Conservation (phyloP, 148 eudicot species). For the Rhododendron molle region DNA sequence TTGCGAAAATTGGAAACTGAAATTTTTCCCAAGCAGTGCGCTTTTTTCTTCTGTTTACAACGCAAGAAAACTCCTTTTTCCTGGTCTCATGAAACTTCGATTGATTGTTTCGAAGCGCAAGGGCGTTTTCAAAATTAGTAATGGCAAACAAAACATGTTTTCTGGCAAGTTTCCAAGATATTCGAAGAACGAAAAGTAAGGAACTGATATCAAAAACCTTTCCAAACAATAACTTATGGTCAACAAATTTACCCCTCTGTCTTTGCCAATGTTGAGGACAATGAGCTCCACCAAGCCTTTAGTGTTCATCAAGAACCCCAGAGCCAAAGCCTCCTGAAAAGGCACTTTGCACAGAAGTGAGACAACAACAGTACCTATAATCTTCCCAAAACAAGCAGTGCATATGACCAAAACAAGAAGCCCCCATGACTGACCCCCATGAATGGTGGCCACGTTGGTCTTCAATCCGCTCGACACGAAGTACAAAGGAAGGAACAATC, state of each 20-base stretch:
- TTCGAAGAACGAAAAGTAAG: background rate
- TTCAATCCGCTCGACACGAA: constrained; percentile 83
- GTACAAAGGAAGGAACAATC: constrained; percentile 75
- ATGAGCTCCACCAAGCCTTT: constrained; percentile 83
- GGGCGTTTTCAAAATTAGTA: too few relatives aligned
- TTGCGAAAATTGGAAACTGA: background rate
- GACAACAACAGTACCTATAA: constrained; percentile 54
- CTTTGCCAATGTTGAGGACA: constrained; percentile 77
- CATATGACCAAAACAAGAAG: constrained; percentile 65
- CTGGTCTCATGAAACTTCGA: too few relatives aligned
- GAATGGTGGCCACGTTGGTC: constrained; percentile 66
- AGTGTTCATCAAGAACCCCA: constrained; percentile 74
- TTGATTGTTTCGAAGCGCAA: too few relatives aligned
- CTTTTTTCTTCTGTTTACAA: background rate
- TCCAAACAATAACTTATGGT: too few relatives aligned
- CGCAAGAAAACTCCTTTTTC: too few relatives aligned
- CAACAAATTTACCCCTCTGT: constrained; percentile 50
- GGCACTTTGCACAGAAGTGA: constrained; percentile 55
- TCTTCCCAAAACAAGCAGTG: constrained; percentile 75
- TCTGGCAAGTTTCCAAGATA: background rate
- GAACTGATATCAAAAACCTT: background rate
- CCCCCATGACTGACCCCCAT: constrained; percentile 82
- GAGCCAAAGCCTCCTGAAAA: constrained; percentile 50
- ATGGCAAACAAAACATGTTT: background rate
- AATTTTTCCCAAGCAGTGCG: background rate